Evolutionary conservation across 1,139 yeast species (phyloP).

Genomic region (Sugiyamaella neomexicana): DNA sequence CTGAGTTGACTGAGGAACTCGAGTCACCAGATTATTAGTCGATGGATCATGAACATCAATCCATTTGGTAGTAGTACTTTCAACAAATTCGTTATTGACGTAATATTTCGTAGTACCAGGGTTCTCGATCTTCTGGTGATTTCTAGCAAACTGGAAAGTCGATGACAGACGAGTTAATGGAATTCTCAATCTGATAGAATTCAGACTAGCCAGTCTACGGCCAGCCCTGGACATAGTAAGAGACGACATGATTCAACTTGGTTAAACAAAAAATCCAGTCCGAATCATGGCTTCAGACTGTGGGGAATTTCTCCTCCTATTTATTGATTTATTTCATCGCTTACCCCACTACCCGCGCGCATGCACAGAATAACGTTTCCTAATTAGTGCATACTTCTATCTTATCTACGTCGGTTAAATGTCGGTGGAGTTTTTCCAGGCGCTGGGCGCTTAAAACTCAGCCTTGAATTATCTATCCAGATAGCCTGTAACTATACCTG

Average conservation of each 20-base stretch:
- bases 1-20: conserved; percentile 72
- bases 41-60: conserved; percentile 77
- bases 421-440: neutral
- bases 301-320: neutral
- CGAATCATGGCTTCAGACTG: too few species aligned
- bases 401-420: conserved; percentile 16
- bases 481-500: too few species aligned
- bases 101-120: conserved; percentile 59
- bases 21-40: conserved; percentile 63
- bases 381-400: conserved; percentile 1
- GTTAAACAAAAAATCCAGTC: neutral
- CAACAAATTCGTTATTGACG: conserved; percentile 57
- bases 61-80: conserved; percentile 61
- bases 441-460: neutral
- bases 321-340: neutral
- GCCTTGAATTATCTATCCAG: too few species aligned
- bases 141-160: conserved; percentile 12
- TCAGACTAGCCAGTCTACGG: conserved; percentile 1
- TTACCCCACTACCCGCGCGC: neutral
- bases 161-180: conserved; percentile 3
- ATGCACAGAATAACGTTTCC: conserved; percentile 1
- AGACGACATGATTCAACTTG: neutral
- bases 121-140: conserved; percentile 38
- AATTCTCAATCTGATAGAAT: neutral
- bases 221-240: conserved; percentile 2